Evolutionary conservation across 768 basidiomycete species (phyloP).

Genomic region (Pleurotus sapidus): DNA sequence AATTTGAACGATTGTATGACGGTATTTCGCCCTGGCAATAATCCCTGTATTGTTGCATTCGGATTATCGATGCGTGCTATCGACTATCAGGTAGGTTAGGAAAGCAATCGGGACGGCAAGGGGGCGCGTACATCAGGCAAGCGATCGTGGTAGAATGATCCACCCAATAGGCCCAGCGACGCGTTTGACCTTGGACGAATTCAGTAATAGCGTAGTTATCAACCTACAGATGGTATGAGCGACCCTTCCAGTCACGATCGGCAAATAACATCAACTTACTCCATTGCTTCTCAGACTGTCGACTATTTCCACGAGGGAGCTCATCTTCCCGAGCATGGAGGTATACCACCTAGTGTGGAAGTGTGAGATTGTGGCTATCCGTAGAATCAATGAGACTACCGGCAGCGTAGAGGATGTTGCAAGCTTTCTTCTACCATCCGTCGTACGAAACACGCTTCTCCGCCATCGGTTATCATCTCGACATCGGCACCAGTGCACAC

Average conservation of each 20-base stretch:
- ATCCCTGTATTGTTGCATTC: slow-evolving; percentile 40
- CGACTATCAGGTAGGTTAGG: slow-evolving; percentile 16
- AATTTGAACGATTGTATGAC: slow-evolving; percentile 36
- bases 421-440: slow-evolving; percentile 78
- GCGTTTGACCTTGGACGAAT: slow-evolving; percentile 82
- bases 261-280: slow-evolving; percentile 20
- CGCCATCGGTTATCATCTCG: slow-evolving; percentile 90
- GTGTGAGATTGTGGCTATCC: no score
- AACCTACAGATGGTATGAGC: slow-evolving; percentile 44
- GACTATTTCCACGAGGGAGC: slow-evolving; percentile 66
- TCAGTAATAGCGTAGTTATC: slow-evolving; percentile 85
- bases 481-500: slow-evolving; percentile 82
- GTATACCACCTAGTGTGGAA: slow-evolving; percentile 75
- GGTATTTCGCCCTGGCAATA: slow-evolving; percentile 60
- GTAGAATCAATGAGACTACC: slow-evolving; percentile 34
- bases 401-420: slow-evolving; percentile 44
- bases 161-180: slow-evolving; percentile 93
- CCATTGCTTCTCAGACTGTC: slow-evolving; percentile 40
- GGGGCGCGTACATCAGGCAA: slow-evolving; percentile 71
- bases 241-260: no score
- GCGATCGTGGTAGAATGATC: slow-evolving; percentile 63
- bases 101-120: not conserved
- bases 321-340: slow-evolving; percentile 86
- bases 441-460: slow-evolving; percentile 76
- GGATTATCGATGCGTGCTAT: slow-evolving; percentile 32